Evolutionary conservation across 305 asterid genomes (phyloP), one percentile per base, ranked within the genome.

Genomic region (Fraxinus greggii): DNA sequence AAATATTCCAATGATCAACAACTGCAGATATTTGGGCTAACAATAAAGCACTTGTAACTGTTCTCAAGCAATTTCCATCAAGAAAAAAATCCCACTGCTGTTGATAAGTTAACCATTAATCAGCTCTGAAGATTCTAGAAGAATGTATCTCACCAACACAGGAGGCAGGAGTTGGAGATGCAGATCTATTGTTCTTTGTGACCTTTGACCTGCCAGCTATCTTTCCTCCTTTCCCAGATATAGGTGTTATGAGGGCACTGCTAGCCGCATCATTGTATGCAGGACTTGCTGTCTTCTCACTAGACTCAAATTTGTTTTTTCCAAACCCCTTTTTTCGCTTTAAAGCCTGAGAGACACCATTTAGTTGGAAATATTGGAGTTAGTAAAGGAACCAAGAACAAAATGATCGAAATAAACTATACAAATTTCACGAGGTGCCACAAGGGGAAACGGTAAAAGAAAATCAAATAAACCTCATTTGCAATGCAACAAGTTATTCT

Each of bases 171-270:
- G 93, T 93, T 79, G 92, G 89, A 76, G 95, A 91, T 45, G 80
- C 84, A 83, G 98, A 85, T 84, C 79, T 85, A 84, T 83, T 89
- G 84, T 86, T 91, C 88, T 90, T 96, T 78, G 92, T 88, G 75
- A 74, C 90, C 89, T 83, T 96, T 69, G 97, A 88, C 81, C 93
- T 91, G 75, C 88, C 85, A 80, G 78, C 80, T n/a, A 83, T 56
- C 86, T 89, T 91, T 83, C 94, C 95, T 56, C 92, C 97, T 89
- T 91, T 92, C 29, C 78, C 92, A 75, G 96, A 90, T 79, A 93
- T 94, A 78, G 98, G 97, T 19, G 97, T 92, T 17, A 85, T 84
- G 31, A 90, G 80, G 56, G 98, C 92, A 84, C 94, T 89, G 86
- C 79, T 88, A 59, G 86, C 79, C 80, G 84, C 76, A 79, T 86